Conservation (phyloP, 75 land plant genomes). For the Isoetes taiwanensis region DNA sequence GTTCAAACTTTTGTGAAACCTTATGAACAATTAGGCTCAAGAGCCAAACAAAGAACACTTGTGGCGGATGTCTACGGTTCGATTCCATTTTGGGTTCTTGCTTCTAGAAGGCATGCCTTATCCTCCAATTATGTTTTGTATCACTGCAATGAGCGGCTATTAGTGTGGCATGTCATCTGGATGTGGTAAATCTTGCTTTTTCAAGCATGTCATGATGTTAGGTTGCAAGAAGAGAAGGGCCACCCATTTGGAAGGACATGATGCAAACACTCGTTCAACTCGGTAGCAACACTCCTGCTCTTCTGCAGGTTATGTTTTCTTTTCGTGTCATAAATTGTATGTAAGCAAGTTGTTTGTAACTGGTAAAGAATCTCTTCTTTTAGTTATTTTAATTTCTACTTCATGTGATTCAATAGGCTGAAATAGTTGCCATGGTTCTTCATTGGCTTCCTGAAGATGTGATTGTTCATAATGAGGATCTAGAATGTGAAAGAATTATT, state of each 20-base stretch:
- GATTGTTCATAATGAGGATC: conserved; percentile 3
- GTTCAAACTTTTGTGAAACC: conserved; percentile 55
- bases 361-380: too few relatives aligned
- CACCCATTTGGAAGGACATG: not conserved
- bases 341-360: too few relatives aligned
- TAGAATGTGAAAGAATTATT: not conserved
- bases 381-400: not conserved
- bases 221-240: conserved; percentile 9
- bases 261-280: not conserved
- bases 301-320: not conserved
- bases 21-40: conserved; percentile 75
- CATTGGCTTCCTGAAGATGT: conserved; percentile 8
- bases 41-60: conserved; percentile 94
- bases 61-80: conserved; percentile 70
- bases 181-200: too few relatives aligned
- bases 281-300: not conserved
- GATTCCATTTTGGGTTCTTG: too few relatives aligned
- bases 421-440: conserved; percentile 2
- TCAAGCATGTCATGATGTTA: too few relatives aligned
- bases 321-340: not conserved
- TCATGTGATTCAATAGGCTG: conserved; percentile 1
- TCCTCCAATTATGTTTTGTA: too few relatives aligned
- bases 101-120: too few relatives aligned
- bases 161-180: too few relatives aligned
- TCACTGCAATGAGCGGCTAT: too few relatives aligned